Percentiles rank a stretch among this genome's conserved stretches.
Conservation (phyloP, 1,139 yeast genomes). For the Diutina scorzettiae region DNA sequence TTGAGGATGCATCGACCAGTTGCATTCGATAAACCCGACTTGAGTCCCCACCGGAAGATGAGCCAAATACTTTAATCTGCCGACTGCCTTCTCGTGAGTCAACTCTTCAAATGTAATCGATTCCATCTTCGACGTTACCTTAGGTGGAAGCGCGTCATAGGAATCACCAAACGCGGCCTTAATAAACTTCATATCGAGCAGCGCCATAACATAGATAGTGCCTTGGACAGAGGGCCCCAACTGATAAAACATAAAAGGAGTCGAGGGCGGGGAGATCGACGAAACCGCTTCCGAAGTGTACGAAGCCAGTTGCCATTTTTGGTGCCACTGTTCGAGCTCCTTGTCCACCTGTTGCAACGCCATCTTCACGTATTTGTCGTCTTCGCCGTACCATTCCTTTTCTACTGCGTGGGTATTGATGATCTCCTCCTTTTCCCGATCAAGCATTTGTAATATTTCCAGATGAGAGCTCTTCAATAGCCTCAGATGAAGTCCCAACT, state of each 20-base stretch:
- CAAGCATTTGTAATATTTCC: slow-evolving; percentile 42
- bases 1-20: slow-evolving; percentile 48
- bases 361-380: slow-evolving; percentile 40
- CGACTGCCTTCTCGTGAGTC: slow-evolving; percentile 37
- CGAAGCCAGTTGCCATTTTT: not conserved
- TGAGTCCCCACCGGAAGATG: slow-evolving; percentile 82
- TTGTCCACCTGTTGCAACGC: slow-evolving; percentile 48
- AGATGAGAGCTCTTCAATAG: slow-evolving; percentile 51
- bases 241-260: slow-evolving; percentile 42
- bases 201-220: slow-evolving; percentile 57
- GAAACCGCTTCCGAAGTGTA: not conserved
- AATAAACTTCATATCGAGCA: slow-evolving; percentile 68
- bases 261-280: not conserved
- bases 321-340: not conserved
- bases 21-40: slow-evolving; percentile 73
- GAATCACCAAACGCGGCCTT: slow-evolving; percentile 44
- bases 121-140: slow-evolving; percentile 51
- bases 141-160: slow-evolving; percentile 57
- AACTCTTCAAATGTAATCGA: slow-evolving; percentile 57
- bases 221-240: slow-evolving; percentile 54
- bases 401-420: slow-evolving; percentile 41
- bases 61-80: slow-evolving; percentile 60
- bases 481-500: slow-evolving; percentile 29
- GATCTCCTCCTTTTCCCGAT: slow-evolving; percentile 43
- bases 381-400: slow-evolving; percentile 44